phyloP scores from a whole-genome alignment of 306 rosid species.

The Trifolium repens region DNA sequence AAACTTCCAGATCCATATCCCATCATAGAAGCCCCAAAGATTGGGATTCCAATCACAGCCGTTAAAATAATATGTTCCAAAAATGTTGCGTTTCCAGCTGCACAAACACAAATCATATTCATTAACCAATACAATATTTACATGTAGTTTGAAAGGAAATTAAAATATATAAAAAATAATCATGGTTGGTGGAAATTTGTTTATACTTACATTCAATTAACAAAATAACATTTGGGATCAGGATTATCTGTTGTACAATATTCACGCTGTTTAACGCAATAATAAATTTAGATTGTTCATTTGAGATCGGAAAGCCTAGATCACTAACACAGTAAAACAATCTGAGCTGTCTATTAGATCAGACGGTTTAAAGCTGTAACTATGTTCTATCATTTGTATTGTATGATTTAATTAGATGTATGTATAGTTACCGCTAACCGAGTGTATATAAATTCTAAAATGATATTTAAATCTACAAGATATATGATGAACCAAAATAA shows the following conservation, averaged over 20 bases:
- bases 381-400: too few relatives aligned
- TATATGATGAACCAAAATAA: neutral
- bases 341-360: too few relatives aligned
- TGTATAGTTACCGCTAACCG: neutral
- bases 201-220: neutral
- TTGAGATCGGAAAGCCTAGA: too few relatives aligned
- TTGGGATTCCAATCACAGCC: constrained; percentile 67
- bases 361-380: too few relatives aligned
- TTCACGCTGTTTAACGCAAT: too few relatives aligned
- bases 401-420: neutral
- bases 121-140: neutral
- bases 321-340: too few relatives aligned
- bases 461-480: neutral
- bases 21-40: constrained; percentile 58
- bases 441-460: neutral
- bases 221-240: too few relatives aligned
- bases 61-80: constrained; percentile 71
- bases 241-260: too few relatives aligned
- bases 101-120: neutral
- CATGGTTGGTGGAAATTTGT: too few relatives aligned
- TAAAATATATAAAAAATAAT: too few relatives aligned
- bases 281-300: too few relatives aligned
- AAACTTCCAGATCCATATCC: constrained; percentile 74
- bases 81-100: constrained; percentile 82
- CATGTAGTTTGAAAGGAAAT: neutral